phyloP scores from a whole-genome alignment of 2,329 filamentous ascomycete species.

The Penicillium sp. region DNA sequence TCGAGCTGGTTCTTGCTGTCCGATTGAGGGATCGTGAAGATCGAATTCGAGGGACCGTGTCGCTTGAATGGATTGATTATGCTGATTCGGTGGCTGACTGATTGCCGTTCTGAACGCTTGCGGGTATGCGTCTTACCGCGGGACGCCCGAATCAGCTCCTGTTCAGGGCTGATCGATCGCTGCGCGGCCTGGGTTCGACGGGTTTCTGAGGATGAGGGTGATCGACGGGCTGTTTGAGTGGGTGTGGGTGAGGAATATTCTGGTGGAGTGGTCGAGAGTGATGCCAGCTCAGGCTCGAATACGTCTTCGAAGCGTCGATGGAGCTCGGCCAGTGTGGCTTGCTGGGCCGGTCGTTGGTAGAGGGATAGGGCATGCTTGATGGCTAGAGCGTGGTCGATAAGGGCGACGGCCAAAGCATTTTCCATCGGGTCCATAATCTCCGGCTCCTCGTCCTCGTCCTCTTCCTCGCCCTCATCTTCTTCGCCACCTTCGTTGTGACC shows the following conservation, averaged over 20 bases:
- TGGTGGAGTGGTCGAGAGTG: slow-evolving; percentile 56
- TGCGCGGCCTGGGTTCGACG: slow-evolving; percentile 28
- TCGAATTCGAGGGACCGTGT: slow-evolving; percentile 41
- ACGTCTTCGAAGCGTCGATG: slow-evolving; percentile 43
- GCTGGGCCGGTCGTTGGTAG: slow-evolving; percentile 65
- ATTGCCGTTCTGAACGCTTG: slow-evolving; percentile 41
- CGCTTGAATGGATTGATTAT: slow-evolving; percentile 51
- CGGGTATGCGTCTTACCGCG: slow-evolving; percentile 35
- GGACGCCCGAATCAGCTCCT: slow-evolving; percentile 39
- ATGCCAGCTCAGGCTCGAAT: slow-evolving; percentile 67
- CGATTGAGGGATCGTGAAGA: slow-evolving; percentile 38
- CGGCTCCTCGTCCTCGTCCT: slow-evolving; percentile 56
- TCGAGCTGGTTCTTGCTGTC: slow-evolving; percentile 30
- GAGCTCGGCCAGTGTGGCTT: slow-evolving; percentile 45
- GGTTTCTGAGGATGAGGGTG: slow-evolving; percentile 31
- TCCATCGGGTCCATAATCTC: slow-evolving; percentile 62
- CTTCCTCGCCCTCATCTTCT: slow-evolving; percentile 53
- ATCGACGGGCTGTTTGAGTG: slow-evolving; percentile 50
- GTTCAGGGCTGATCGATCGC: slow-evolving; percentile 41
- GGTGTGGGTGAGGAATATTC: slow-evolving; percentile 33
- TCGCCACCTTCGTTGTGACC: slow-evolving; percentile 37
- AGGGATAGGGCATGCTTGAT: slow-evolving; percentile 79
- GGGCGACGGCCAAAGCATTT: slow-evolving; percentile 78
- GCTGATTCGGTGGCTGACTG: slow-evolving; percentile 46
- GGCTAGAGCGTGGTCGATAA: slow-evolving; percentile 87